Base-by-base conservation (phyloP, 306 rosid genomes). In the Begonia peltatifolia region DNA sequence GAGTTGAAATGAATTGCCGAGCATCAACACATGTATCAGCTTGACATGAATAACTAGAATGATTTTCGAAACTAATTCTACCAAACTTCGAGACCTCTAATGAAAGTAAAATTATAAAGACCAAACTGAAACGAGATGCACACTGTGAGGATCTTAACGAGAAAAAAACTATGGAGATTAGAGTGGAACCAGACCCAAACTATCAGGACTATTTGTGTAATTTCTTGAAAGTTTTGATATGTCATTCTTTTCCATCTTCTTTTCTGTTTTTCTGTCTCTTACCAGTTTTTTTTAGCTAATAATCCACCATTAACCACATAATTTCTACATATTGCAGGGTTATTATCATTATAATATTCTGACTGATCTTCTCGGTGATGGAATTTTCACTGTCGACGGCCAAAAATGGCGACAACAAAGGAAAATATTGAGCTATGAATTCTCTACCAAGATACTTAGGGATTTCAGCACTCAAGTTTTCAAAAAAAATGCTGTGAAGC, bases 351-450 rank as follows among this genome's bases (percentile, higher is more conserved):
- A 70, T 68, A 38, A 20, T 47, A 38, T 59, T 50, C n/a, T 64
- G 46, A 41, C 57, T 11, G 69, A 57, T 64, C 46, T 30, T 46
- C 35, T 58, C n/a, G 63, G 63, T 1, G 63, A 50, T n/a, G 63
- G 69, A 13, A 50, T 64, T 46, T 64, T 64, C 53, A 43, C 75
- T 0, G 71, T 71, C 8, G 71, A 71, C 38, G 68, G 76, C 1
- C 64, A 65, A 44, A 71, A 53, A 16, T 71, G 76, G 71, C 55
- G 41, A 23, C 60, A 55, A 9, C 68, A 71, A 50, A 71, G 76
- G 50, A 65, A 71, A 42, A 41, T 65, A 43, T 62, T 68, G n/a
- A 71, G 71, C 63, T 47, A 52, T 35, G 67, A 71, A 52, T 60
- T 71, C 55, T 65, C 67, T 42, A 65, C 76, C 17, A 71, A 60